These are phyloP conservation scores for Arachis stenosperma DNA, from an alignment of 306 rosid genomes.

Conservation along the genomic window DNA sequence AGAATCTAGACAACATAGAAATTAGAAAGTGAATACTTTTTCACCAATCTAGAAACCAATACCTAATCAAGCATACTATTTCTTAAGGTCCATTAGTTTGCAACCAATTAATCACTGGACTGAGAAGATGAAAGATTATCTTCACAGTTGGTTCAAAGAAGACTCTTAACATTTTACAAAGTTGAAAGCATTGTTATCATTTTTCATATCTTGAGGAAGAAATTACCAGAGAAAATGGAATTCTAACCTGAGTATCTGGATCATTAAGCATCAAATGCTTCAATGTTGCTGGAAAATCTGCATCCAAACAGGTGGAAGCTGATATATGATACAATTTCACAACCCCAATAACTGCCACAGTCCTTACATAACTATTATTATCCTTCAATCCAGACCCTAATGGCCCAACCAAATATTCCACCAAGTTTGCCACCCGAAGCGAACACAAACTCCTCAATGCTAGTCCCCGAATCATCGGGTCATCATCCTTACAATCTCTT, in stretches of 20 bases:
- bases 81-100: not conserved
- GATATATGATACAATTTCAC: conserved; percentile 94
- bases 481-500: conserved; percentile 98
- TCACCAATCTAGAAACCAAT: not conserved
- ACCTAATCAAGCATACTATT: conserved; percentile 13
- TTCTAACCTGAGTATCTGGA: conserved; percentile 82
- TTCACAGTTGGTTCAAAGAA: conserved; percentile 3
- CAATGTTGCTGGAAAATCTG: conserved; percentile 80
- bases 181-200: conserved; percentile 12
- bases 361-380: conserved; percentile 85
- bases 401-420: conserved; percentile 98
- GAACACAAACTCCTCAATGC: conserved; percentile 98
- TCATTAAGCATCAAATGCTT: conserved; percentile 91
- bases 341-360: conserved; percentile 87
- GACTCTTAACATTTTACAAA: conserved; percentile 17
- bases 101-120: conserved; percentile 27
- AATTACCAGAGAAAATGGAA: conserved; percentile 26
- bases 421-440: conserved; percentile 80
- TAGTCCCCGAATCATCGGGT: conserved; percentile 95
- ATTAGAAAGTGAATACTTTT: conserved; percentile 4
- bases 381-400: conserved; percentile 94
- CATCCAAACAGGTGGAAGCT: conserved; percentile 87
- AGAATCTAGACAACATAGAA: conserved; percentile 8
- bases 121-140: not conserved
- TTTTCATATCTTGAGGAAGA: conserved; percentile 26